Percentiles rank a stretch among this genome's conserved stretches.
Conservation (phyloP, 1,284 basidiomycete genomes). For the Apiotrichum gracile region DNA sequence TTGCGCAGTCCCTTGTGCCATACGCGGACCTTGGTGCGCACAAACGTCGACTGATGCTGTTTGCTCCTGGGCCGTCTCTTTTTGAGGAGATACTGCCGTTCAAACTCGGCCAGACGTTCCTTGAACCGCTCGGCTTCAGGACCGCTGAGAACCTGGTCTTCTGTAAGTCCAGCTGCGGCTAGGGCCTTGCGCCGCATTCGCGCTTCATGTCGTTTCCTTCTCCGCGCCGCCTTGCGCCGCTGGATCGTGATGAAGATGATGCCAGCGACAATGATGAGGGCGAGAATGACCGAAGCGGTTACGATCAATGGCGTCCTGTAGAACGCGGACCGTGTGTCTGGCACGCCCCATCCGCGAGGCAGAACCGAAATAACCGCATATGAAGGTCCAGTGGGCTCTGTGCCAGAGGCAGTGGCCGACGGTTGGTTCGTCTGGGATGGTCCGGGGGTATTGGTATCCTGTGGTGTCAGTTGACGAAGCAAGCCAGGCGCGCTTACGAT, state of each 20-base stretch:
- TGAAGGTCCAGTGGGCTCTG: not conserved
- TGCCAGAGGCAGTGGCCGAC: not conserved
- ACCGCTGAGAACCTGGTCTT: conserved; percentile 23
- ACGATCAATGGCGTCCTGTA: conserved; percentile 45
- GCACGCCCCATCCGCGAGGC: conserved; percentile 7
- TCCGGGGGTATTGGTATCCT: not conserved
- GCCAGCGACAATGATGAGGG: conserved; percentile 34
- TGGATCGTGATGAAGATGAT: conserved; percentile 36
- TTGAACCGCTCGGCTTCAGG: conserved; percentile 23
- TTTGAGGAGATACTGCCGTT: conserved; percentile 22
- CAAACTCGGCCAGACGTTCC: conserved; percentile 32
- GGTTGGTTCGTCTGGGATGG: not conserved
- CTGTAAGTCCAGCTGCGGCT: conserved; percentile 33
- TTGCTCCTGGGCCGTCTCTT: conserved; percentile 12
- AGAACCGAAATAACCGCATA: conserved; percentile 1
- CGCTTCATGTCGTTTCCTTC: conserved; percentile 34
- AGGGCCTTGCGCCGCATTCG: conserved; percentile 36
- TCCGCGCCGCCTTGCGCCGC: conserved; percentile 35
- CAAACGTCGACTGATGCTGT: conserved; percentile 20
- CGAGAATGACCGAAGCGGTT: conserved; percentile 40
- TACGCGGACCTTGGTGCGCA: conserved; percentile 31
- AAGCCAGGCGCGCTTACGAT: conserved; percentile 4
- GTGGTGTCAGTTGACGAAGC: conserved; percentile 1
- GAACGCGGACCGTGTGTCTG: conserved; percentile 24
- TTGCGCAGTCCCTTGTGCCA: conserved; percentile 30